A percentile compares a stretch with the other conserved stretches of the same genome.
Conservation (phyloP, 306 rosid genomes). For the Cucumis hystrix region DNA sequence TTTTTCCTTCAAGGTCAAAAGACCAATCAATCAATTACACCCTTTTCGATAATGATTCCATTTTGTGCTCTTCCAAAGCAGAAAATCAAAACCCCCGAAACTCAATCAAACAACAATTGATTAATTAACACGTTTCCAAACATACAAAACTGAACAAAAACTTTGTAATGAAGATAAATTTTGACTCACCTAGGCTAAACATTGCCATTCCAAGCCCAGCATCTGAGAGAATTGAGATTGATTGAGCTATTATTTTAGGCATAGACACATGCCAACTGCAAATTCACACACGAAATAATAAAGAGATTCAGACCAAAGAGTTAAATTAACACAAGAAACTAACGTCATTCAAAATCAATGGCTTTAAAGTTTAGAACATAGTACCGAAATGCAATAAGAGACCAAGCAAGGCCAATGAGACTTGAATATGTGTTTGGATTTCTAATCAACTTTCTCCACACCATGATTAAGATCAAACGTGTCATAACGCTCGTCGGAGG, state of each 20-base stretch:
- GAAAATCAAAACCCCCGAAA: not conserved
- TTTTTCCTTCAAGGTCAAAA: not conserved
- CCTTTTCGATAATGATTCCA: not conserved
- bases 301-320: not conserved
- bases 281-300: not conserved
- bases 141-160: not conserved
- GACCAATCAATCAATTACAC: not conserved
- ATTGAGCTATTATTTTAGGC: conserved; percentile 8
- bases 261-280: conserved; percentile 12
- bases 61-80: not conserved
- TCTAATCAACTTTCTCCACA: conserved; percentile 84
- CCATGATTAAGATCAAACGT: conserved; percentile 84
- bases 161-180: not conserved
- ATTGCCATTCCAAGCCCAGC: conserved; percentile 18
- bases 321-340: too few relatives aligned
- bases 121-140: not conserved
- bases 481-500: conserved; percentile 93
- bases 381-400: conserved; percentile 66
- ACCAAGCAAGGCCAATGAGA: conserved; percentile 72
- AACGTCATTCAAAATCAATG: not conserved
- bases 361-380: not conserved
- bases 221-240: conserved; percentile 15
- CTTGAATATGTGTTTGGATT: conserved; percentile 92
- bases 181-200: conserved; percentile 15
- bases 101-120: not conserved